Conservation (phyloP, 441 rosid genomes). For the Breynia disticha region DNA sequence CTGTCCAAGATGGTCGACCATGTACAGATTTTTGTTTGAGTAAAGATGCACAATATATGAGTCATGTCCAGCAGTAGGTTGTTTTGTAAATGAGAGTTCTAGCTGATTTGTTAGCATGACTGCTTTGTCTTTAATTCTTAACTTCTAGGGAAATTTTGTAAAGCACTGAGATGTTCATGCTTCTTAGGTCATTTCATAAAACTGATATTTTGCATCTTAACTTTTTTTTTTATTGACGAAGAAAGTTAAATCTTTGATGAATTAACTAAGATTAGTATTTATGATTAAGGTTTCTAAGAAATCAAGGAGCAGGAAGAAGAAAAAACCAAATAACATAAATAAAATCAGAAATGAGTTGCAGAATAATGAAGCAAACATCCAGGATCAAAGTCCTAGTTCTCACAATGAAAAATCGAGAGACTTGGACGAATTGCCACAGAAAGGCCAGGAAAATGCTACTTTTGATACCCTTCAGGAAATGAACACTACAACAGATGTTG, state of each 20-base stretch:
- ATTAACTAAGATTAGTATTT: constrained; percentile 15
- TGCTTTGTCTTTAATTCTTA: too few species aligned
- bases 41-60: background rate
- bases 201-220: constrained; percentile 6
- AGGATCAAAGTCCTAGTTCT: constrained; percentile 26
- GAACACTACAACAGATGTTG: constrained; percentile 10
- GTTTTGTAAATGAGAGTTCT: background rate
- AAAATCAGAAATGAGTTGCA: constrained; percentile 32
- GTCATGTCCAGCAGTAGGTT: background rate
- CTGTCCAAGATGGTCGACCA: background rate
- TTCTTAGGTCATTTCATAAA: background rate
- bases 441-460: constrained; percentile 23
- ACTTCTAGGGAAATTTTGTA: too few species aligned
- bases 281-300: constrained; percentile 73
- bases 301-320: constrained; percentile 65
- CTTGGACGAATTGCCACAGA: constrained; percentile 17
- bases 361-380: constrained; percentile 27
- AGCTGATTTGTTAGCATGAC: too few species aligned
- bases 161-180: background rate
- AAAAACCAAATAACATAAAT: constrained; percentile 26
- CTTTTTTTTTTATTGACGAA: background rate
- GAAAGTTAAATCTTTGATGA: constrained; percentile 4
- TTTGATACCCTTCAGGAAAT: constrained; percentile 27
- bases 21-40: background rate
- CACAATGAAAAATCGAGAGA: constrained; percentile 25